Evolutionary conservation across 352 stramenopile genomes (phyloP).

Genomic region (Globisporangium middletonii): DNA sequence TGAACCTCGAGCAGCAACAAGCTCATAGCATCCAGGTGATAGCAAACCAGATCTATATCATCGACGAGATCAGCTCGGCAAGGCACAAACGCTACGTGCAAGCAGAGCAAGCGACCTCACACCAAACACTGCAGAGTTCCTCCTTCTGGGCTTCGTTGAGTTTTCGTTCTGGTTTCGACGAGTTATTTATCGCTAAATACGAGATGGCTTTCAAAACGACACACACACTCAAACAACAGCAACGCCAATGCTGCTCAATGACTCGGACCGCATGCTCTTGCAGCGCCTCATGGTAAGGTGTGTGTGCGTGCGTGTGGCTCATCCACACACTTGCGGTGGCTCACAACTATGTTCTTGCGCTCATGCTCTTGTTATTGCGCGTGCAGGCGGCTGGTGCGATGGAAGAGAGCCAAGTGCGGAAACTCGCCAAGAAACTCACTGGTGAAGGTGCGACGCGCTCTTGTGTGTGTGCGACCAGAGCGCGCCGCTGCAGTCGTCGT

Average conservation of each 20-base stretch:
- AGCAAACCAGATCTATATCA: too few species aligned
- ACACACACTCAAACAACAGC: not conserved
- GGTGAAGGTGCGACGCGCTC: conserved; percentile 38
- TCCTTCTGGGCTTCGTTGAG: too few species aligned
- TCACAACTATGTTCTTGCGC: not conserved
- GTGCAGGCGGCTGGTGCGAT: conserved; percentile 53
- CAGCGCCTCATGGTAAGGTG: conserved; percentile 62
- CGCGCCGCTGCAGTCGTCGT: too few species aligned
- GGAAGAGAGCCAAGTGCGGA: conserved; percentile 53
- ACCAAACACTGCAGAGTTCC: too few species aligned
- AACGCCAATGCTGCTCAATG: conserved; percentile 39
- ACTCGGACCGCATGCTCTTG: conserved; percentile 69
- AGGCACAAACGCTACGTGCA: too few species aligned
- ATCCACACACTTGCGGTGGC: too few species aligned
- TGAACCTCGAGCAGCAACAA: too few species aligned
- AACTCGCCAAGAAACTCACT: conserved; percentile 48
- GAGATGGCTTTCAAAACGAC: not conserved
- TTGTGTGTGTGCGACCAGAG: not conserved
- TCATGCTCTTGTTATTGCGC: too few species aligned
- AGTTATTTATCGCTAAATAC: not conserved
- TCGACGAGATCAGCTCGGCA: too few species aligned
- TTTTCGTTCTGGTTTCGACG: too few species aligned
- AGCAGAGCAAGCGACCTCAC: too few species aligned
- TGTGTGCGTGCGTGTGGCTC: not conserved
- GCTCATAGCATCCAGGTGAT: too few species aligned